Percentiles rank a stretch among this genome's conserved stretches.
phyloP scores from a whole-genome alignment of 2,329 filamentous ascomycete species.

The Calonectria pseudoreteaudii region DNA sequence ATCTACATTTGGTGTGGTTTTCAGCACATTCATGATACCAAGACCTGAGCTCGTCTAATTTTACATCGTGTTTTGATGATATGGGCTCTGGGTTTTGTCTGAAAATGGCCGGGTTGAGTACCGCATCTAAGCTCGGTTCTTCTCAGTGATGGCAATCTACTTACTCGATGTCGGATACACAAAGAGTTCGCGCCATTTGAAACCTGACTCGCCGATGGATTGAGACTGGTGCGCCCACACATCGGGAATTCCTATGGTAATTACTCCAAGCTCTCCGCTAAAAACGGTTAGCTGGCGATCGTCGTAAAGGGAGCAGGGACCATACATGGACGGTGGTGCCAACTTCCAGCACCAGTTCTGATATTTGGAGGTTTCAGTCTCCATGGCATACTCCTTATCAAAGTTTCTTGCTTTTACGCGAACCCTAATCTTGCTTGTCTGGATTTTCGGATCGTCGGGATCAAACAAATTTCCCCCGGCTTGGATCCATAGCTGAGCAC shows the following conservation, averaged over 20 bases:
- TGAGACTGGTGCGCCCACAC: neutral
- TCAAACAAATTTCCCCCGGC: neutral
- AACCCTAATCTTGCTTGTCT: neutral
- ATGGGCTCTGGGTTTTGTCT: neutral
- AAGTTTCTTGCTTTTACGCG: conserved; percentile 6
- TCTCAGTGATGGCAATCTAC: neutral
- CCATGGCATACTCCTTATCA: conserved; percentile 3
- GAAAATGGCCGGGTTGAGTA: neutral
- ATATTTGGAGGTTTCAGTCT: neutral
- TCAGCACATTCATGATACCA: conserved; percentile 6
- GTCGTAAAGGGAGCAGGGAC: neutral
- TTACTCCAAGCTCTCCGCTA: neutral
- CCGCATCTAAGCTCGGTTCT: neutral
- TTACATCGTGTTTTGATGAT: conserved; percentile 16
- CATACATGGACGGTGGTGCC: conserved; percentile 4
- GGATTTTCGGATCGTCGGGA: neutral
- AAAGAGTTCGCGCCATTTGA: conserved; percentile 1
- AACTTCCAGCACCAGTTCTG: conserved; percentile 1
- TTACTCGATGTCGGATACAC: conserved; percentile 26
- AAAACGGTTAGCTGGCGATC: neutral
- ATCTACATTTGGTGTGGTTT: conserved; percentile 14
- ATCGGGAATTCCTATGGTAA: neutral
- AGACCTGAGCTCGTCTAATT: neutral
- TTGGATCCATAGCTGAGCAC: conserved; percentile 11
- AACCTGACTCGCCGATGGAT: neutral